A percentile compares a stretch with the other conserved stretches of the same genome.
Evolutionary conservation across 257 asterid species (phyloP).

Genomic region (Scutellaria minor): DNA sequence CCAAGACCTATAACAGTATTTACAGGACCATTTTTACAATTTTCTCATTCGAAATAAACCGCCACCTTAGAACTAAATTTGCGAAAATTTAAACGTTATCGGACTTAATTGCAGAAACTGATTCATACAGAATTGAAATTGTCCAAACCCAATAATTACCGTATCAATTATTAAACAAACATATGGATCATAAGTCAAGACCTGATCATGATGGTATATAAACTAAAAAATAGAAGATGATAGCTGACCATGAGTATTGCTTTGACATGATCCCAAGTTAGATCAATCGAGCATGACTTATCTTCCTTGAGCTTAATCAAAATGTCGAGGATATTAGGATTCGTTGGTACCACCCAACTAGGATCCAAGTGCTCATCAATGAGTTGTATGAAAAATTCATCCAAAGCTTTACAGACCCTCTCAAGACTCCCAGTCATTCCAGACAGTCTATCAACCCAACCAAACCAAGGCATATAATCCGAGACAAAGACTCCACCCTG

Average conservation of each 20-base stretch:
- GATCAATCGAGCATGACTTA: not conserved
- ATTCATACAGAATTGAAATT: too few species aligned
- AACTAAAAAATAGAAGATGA: too few species aligned
- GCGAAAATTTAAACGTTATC: too few species aligned
- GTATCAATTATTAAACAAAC: too few species aligned
- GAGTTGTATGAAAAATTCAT: slow-evolving; percentile 41
- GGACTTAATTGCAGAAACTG: too few species aligned
- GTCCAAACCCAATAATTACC: too few species aligned
- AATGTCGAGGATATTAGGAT: slow-evolving; percentile 42
- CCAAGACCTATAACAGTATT: too few species aligned
- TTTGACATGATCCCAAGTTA: slow-evolving; percentile 43
- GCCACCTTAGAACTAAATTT: too few species aligned
- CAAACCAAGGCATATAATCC: slow-evolving; percentile 42
- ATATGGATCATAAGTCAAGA: too few species aligned
- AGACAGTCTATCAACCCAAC: slow-evolving; percentile 44
- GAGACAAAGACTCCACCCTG: slow-evolving; percentile 43
- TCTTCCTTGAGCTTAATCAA: slow-evolving; percentile 41
- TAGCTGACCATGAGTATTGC: slow-evolving; percentile 41
- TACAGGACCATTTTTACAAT: too few species aligned
- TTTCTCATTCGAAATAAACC: too few species aligned
- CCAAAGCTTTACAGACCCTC: slow-evolving; percentile 29
- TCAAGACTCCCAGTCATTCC: slow-evolving; percentile 49
- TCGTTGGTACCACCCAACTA: not conserved
- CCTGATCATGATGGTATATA: too few species aligned
- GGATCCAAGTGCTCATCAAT: slow-evolving; percentile 43